A percentile compares a stretch with the other conserved stretches of the same genome.
Conservation (phyloP, 768 basidiomycete species). For the Lactifluus echinatus region DNA sequence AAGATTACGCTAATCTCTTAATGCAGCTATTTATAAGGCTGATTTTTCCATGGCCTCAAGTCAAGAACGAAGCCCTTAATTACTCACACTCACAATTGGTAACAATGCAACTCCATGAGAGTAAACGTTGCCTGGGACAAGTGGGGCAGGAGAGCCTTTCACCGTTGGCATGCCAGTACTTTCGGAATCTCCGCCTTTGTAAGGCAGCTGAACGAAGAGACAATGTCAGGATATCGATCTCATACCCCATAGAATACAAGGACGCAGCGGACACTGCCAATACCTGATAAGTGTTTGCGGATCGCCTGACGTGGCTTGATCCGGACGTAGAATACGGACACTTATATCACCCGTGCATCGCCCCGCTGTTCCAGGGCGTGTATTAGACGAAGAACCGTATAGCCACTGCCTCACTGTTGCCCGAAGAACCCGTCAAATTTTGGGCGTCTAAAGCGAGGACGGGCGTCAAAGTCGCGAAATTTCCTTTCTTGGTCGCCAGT, state of each 20-base stretch:
- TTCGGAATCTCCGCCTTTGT: neutral
- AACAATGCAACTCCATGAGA: neutral
- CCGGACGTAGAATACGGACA: neutral
- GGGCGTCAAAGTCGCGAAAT: neutral
- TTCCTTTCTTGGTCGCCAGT: neutral
- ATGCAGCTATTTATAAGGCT: neutral
- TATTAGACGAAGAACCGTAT: neutral
- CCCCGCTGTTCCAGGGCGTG: neutral
- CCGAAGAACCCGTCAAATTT: neutral
- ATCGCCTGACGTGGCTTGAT: neutral
- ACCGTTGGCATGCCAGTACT: neutral
- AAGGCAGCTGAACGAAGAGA: neutral
- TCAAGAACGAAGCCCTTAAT: neutral
- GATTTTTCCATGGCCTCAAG: neutral
- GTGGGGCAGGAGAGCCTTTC: slow-evolving; percentile 3
- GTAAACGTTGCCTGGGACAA: slow-evolving; percentile 3
- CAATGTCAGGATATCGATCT: too few species aligned
- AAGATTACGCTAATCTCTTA: neutral
- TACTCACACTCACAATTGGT: neutral
- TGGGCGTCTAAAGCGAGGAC: neutral
- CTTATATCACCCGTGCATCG: neutral
- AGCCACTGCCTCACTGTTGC: slow-evolving; percentile 3
- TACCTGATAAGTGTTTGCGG: neutral
- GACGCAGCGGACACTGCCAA: neutral
- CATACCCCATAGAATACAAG: too few species aligned